Evolutionary conservation across 805 yeast species (phyloP), one percentile per base, ranked within the genome.

Genomic region (Lipomyces mesembrius): DNA sequence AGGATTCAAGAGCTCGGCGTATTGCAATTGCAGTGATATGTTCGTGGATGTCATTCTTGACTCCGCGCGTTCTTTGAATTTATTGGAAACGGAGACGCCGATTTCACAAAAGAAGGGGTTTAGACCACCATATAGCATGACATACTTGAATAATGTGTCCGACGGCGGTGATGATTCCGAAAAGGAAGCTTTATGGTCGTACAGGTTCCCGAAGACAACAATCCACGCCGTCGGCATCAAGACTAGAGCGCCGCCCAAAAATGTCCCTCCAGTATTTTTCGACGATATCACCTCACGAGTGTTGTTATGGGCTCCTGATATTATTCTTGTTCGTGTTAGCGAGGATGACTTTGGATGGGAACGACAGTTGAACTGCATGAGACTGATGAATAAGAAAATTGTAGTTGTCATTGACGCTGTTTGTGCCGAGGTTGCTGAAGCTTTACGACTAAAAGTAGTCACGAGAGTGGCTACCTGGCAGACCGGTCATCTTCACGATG

Each of bases 181-280:
- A 37, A 17, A 20, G 35, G 25, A 43, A 43, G 22, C 20, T 5
- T 20, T 29, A 7, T 53, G 63, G 59, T 32, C 22, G 5, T 60
- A 60, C 56, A 51, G 54, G 12, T 60, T 60, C 56, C 63, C 63
- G 12, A 12, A 25, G 32, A 54, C 39, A 5, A 51, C 55, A 11
- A 54, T 46, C 32, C 49, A 35, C 7, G 61, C 61, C 4, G 25
- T 51, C 25, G 52, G 61, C 29, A 59, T 59, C 53, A n/a, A 43
- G 49, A 43, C 49, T 8, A 17, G 49, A 5, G 49, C 49, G 3
- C 49, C 49, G 22, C 49, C 49, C 49, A 43, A 43, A 22, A 5
- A n/a, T 43, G 20, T n/a, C 3, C 49, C 49, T 17, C 49, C 49
- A 3, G 22, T n/a, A 6, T 43, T 43, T 35, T 14, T 54, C 27